These are phyloP conservation scores for Starmerella apis DNA, from an alignment of 805 yeast species.

Conservation along the genomic window DNA sequence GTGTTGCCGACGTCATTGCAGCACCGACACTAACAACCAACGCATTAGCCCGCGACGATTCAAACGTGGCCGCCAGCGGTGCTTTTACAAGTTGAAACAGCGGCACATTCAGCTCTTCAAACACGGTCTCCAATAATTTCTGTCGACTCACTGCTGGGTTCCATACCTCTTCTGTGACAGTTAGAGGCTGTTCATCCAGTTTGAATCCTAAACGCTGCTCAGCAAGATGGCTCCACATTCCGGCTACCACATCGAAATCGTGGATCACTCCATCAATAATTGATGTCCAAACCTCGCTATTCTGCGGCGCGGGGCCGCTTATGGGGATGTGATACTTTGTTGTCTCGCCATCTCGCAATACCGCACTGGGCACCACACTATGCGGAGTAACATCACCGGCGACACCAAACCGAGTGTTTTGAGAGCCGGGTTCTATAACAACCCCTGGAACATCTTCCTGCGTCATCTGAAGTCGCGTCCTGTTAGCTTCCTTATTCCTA, in stretches of 20 bases:
- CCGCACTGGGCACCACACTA: slow-evolving; percentile 56
- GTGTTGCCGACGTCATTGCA: slow-evolving; percentile 58
- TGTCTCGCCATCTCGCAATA: slow-evolving; percentile 11
- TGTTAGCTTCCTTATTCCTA: not conserved
- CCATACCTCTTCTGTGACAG: slow-evolving; percentile 84
- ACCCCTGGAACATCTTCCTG: slow-evolving; percentile 78
- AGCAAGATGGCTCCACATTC: slow-evolving; percentile 57
- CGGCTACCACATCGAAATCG: slow-evolving; percentile 81
- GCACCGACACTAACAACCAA: slow-evolving; percentile 80
- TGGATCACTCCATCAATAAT: slow-evolving; percentile 28
- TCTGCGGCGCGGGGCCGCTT: slow-evolving; percentile 12
- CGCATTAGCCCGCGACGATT: slow-evolving; percentile 76
- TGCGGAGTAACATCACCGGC: slow-evolving; percentile 88
- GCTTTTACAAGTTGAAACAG: slow-evolving; percentile 71
- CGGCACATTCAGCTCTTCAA: slow-evolving; percentile 64
- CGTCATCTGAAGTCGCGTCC: slow-evolving; percentile 1
- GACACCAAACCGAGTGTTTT: slow-evolving; percentile 69
- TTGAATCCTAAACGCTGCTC: slow-evolving; percentile 41
- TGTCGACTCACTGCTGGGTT: slow-evolving; percentile 55
- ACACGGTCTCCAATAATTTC: slow-evolving; percentile 57
- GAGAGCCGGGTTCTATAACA: slow-evolving; percentile 84
- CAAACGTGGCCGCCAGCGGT: slow-evolving; percentile 80
- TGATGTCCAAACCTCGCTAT: slow-evolving; percentile 25
- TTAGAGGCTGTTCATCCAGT: slow-evolving; percentile 60
- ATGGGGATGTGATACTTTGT: slow-evolving; percentile 23